phyloP scores from a whole-genome alignment of 192 early-diverging fungal species.

The Coemansia asiatica region DNA sequence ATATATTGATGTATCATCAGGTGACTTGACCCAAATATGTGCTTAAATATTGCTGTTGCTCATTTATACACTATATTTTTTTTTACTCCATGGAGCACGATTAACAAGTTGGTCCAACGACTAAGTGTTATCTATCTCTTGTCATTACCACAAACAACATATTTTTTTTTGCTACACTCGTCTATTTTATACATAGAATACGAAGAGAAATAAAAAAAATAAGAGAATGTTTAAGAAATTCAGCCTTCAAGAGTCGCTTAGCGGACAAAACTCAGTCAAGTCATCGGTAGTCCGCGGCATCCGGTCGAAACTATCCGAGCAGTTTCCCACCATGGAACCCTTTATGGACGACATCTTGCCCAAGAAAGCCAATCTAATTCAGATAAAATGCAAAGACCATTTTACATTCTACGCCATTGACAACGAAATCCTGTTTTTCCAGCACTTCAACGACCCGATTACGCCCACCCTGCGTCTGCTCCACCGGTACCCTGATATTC shows the following conservation, averaged over 20 bases:
- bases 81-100: too few relatives aligned
- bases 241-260: constrained; percentile 72
- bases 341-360: constrained; percentile 92
- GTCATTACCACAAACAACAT: neutral
- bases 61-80: too few relatives aligned
- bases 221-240: constrained; percentile 72
- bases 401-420: constrained; percentile 82
- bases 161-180: neutral
- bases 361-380: constrained; percentile 86
- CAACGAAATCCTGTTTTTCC: constrained; percentile 87
- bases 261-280: constrained; percentile 84
- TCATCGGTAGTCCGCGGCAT: constrained; percentile 86
- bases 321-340: constrained; percentile 84
- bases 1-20: neutral
- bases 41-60: too few relatives aligned
- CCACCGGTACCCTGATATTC: constrained; percentile 91
- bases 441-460: constrained; percentile 92
- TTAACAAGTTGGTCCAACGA: too few relatives aligned
- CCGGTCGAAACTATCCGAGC: constrained; percentile 79
- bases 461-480: constrained; percentile 83
- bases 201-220: too few relatives aligned
- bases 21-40: neutral
- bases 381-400: constrained; percentile 91
- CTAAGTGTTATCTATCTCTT: too few relatives aligned
- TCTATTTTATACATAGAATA: too few relatives aligned